These are phyloP conservation scores for Murraya paniculata DNA, from an alignment of 345 rosid genomes.

Conservation along the genomic window DNA sequence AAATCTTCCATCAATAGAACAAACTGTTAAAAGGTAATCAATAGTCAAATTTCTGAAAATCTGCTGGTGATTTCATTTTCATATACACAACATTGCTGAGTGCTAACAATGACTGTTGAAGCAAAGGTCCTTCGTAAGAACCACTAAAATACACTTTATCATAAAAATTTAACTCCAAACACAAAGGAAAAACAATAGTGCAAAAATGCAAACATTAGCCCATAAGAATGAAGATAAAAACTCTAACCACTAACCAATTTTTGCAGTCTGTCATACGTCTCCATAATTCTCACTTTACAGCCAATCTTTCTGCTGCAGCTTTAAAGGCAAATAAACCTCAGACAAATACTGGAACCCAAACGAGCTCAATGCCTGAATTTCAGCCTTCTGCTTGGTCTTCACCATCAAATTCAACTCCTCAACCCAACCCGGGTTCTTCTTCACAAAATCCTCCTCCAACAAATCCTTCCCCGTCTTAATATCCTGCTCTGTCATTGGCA, in stretches of 20 bases:
- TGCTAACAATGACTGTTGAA: conserved; percentile 2
- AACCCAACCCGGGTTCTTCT: conserved; percentile 98
- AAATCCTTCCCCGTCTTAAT: conserved; percentile 93
- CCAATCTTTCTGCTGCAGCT: conserved; percentile 98
- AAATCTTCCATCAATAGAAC: not conserved
- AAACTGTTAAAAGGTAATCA: not conserved
- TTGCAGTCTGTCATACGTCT: not conserved
- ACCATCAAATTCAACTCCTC: conserved; percentile 97
- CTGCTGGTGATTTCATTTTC: not conserved
- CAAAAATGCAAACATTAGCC: not conserved
- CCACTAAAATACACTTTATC: not conserved
- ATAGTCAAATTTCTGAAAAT: not conserved
- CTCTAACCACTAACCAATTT: not conserved
- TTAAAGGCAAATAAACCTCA: conserved; percentile 92
- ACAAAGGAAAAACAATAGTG: not conserved
- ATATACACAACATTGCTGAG: not conserved
- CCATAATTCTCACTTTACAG: conserved; percentile 38
- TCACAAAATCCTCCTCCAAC: conserved; percentile 96
- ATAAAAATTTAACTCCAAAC: not conserved
- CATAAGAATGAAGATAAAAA: not conserved
- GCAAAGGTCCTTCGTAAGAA: not conserved
- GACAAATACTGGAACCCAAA: conserved; percentile 96
- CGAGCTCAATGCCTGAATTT: conserved; percentile 95
- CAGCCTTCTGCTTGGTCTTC: conserved; percentile 95
- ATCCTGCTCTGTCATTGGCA: conserved; percentile 99